phyloP scores from a whole-genome alignment of 1,284 basidiomycete genomes.

The Melampsora abietis-canadensis region DNA sequence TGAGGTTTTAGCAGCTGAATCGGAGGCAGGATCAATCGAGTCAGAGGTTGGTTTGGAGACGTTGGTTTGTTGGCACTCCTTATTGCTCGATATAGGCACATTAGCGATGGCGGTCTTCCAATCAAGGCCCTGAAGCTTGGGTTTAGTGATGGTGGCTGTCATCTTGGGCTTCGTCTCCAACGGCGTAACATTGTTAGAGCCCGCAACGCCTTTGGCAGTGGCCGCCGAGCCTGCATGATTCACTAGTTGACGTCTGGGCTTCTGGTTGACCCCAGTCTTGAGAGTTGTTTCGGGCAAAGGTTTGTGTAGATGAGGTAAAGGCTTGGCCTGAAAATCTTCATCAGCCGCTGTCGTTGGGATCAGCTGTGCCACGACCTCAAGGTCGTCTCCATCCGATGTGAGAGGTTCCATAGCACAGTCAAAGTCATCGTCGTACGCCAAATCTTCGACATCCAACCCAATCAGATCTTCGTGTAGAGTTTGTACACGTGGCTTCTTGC shows the following conservation, averaged over 20 bases:
- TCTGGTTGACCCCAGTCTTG: constrained; percentile 2
- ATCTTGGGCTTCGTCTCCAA: neutral
- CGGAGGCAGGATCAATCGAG: neutral
- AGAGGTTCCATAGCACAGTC: constrained; percentile 1
- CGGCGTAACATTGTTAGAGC: constrained; percentile 4
- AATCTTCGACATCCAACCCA: constrained; percentile 30
- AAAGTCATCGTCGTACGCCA: constrained; percentile 1
- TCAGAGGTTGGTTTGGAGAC: neutral
- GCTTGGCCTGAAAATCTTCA: constrained; percentile 8
- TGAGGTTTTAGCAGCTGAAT: constrained; percentile 29
- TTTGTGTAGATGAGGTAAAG: constrained; percentile 5
- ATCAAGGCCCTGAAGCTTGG: constrained; percentile 21
- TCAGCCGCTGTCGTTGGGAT: neutral
- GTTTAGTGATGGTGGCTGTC: neutral
- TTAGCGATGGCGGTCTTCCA: constrained; percentile 30
- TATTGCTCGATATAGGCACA: constrained; percentile 21
- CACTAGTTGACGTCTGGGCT: constrained; percentile 12
- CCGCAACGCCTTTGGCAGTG: neutral
- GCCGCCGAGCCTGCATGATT: neutral
- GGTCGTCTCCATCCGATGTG: constrained; percentile 14
- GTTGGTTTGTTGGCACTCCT: neutral
- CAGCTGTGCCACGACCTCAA: neutral
- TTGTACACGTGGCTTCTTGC: constrained; percentile 34
- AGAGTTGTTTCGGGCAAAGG: neutral
- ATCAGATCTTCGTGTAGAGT: constrained; percentile 27